These are phyloP conservation scores for Fusarium graminum DNA, from an alignment of 2,329 filamentous ascomycete genomes.

Conservation along the genomic window DNA sequence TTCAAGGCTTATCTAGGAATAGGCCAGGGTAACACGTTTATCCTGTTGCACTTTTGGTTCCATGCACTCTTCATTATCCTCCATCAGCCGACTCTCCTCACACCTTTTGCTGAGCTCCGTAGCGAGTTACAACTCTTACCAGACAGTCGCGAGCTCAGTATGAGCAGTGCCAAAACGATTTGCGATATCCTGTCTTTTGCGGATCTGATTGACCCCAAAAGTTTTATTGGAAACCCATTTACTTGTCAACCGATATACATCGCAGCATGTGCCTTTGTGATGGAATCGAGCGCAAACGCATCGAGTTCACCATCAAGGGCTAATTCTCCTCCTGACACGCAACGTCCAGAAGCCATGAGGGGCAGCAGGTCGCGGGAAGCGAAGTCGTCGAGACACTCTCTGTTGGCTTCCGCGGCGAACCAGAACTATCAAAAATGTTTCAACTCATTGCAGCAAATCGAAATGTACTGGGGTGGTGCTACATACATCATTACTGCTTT, in stretches of 20 bases:
- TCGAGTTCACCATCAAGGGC: conserved; percentile 71
- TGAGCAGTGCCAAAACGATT: conserved; percentile 92
- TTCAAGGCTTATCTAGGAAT: conserved; percentile 86
- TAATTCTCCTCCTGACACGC: conserved; percentile 59
- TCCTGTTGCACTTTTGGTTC: conserved; percentile 90
- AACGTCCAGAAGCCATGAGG: conserved; percentile 12
- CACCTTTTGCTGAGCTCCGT: conserved; percentile 74
- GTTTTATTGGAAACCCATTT: conserved; percentile 89
- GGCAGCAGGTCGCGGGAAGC: conserved; percentile 43
- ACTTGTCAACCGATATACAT: conserved; percentile 94
- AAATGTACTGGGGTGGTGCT: conserved; percentile 87
- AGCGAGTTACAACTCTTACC: conserved; percentile 78
- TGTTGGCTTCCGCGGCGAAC: conserved; percentile 83
- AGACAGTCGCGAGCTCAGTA: conserved; percentile 83
- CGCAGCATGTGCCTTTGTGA: conserved; percentile 87
- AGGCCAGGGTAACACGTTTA: conserved; percentile 87
- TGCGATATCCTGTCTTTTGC: conserved; percentile 90
- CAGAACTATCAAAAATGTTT: conserved; percentile 92
- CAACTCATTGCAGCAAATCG: conserved; percentile 83
- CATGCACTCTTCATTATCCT: conserved; percentile 87
- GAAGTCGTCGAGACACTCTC: conserved; percentile 73
- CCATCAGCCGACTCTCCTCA: conserved; percentile 85
- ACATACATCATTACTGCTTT: conserved; percentile 89
- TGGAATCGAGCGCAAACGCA: conserved; percentile 81
- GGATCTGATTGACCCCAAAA: conserved; percentile 86